Evolutionary conservation across 2,329 filamentous ascomycete genomes (phyloP).

Genomic region (Penicillium brevicompactum): DNA sequence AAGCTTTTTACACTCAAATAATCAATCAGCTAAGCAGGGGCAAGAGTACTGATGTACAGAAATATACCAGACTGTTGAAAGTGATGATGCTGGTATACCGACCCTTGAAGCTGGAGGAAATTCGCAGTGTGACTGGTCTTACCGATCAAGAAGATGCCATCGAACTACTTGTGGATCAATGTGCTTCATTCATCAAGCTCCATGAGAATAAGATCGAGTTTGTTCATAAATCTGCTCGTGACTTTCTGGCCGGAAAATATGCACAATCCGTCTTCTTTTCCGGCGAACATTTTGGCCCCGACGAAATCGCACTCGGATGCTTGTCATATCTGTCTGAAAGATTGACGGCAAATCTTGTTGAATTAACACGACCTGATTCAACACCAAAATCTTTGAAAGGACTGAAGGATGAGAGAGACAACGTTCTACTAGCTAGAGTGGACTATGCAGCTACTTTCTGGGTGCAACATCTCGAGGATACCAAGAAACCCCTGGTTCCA

Average conservation of each 20-base stretch:
- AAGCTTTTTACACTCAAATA: constrained; percentile 26
- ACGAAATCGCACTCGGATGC: constrained; percentile 17
- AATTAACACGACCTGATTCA: constrained; percentile 16
- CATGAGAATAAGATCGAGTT: constrained; percentile 26
- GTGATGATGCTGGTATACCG: constrained; percentile 27
- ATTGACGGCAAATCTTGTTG: constrained; percentile 26
- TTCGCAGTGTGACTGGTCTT: constrained; percentile 23
- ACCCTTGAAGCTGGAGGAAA: constrained; percentile 26
- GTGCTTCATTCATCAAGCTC: constrained; percentile 28
- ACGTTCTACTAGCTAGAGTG: not conserved
- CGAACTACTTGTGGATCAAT: constrained; percentile 13
- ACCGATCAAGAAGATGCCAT: constrained; percentile 11
- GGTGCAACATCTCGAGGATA: not conserved
- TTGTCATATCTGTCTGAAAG: constrained; percentile 23
- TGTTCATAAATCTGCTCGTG: constrained; percentile 32
- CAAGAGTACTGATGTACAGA: constrained; percentile 12
- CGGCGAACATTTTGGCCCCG: constrained; percentile 13
- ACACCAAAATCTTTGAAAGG: not conserved
- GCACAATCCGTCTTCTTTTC: constrained; percentile 20
- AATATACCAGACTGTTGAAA: constrained; percentile 25
- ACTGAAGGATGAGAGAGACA: not conserved
- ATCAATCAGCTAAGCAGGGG: constrained; percentile 21
- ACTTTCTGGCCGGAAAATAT: constrained; percentile 21
- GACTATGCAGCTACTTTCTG: constrained; percentile 29
- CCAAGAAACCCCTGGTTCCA: constrained; percentile 22